These are phyloP conservation scores for Aaosphaeria arxii DNA, from an alignment of 2,329 filamentous ascomycete genomes.

Conservation along the genomic window DNA sequence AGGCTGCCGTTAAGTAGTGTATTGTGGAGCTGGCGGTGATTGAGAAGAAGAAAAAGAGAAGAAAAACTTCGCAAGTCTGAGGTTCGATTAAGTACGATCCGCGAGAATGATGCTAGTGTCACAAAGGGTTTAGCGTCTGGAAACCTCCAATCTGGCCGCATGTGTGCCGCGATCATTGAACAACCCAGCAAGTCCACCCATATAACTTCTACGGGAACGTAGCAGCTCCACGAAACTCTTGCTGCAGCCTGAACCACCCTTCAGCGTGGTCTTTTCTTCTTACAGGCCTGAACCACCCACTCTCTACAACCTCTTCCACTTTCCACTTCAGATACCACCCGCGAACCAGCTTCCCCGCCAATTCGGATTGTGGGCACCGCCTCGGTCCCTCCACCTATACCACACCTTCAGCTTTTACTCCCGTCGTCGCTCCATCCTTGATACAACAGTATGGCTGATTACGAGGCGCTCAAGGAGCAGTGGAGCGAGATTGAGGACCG, in stretches of 20 bases:
- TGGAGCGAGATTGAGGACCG: constrained; percentile 96
- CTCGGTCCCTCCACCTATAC: constrained; percentile 19
- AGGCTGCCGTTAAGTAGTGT: constrained; percentile 61
- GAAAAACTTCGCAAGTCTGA: constrained; percentile 31
- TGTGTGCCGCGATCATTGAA: constrained; percentile 10
- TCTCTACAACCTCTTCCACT: neutral
- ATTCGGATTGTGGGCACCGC: constrained; percentile 28
- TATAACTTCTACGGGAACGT: constrained; percentile 22
- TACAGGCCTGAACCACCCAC: neutral
- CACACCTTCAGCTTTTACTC: constrained; percentile 4
- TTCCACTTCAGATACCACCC: constrained; percentile 4
- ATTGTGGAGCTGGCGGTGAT: constrained; percentile 53
- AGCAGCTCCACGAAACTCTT: constrained; percentile 15
- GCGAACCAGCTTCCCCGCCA: constrained; percentile 14
- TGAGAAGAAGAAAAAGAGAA: constrained; percentile 42
- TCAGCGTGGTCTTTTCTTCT: constrained; percentile 8
- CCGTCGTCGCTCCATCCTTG: constrained; percentile 8
- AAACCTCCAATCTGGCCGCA: constrained; percentile 34
- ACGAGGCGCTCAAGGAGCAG: constrained; percentile 89
- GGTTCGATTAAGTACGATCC: too few relatives aligned
- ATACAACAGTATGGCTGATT: constrained; percentile 66
- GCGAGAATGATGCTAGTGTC: too few relatives aligned
- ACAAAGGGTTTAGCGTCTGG: constrained; percentile 6
- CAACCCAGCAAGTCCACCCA: constrained; percentile 9
- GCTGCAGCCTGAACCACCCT: constrained; percentile 19